phyloP scores from a whole-genome alignment of 306 rosid species.

The Quercus mongolica region DNA sequence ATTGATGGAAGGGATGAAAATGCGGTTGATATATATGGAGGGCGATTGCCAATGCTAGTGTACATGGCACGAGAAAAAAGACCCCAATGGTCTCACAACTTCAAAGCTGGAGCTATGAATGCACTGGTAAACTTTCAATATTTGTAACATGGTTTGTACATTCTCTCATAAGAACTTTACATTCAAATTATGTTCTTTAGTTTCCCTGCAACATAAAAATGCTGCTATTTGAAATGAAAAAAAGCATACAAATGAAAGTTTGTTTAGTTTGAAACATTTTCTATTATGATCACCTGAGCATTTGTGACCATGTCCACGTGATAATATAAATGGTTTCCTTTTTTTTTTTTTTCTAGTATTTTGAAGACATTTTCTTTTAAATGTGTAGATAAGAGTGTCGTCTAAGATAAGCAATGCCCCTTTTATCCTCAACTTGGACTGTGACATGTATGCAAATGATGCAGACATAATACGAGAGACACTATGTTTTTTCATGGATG shows the following conservation, averaged over 20 bases:
- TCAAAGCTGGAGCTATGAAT: conserved; percentile 79
- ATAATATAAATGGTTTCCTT: too few species aligned
- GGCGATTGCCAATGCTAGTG: conserved; percentile 44
- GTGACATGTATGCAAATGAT: conserved; percentile 63
- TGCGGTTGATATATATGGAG: conserved; percentile 42
- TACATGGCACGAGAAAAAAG: conserved; percentile 69
- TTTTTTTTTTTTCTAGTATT: not conserved
- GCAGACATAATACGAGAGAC: conserved; percentile 42
- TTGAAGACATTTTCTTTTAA: not conserved
- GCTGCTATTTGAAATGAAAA: too few species aligned
- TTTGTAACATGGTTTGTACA: not conserved
- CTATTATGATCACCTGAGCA: too few species aligned
- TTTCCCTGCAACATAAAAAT: too few species aligned
- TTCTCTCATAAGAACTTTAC: too few species aligned
- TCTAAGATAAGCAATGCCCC: conserved; percentile 62
- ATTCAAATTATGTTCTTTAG: too few species aligned
- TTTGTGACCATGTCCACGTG: not conserved
- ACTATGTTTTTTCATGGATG: conserved; percentile 66
- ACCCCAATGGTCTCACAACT: conserved; percentile 54
- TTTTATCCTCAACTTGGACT: conserved; percentile 66
- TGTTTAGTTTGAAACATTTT: too few species aligned
- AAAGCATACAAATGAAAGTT: too few species aligned
- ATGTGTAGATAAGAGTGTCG: conserved; percentile 59
- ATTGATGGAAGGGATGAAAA: conserved; percentile 47
- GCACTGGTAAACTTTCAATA: conserved; percentile 38